A percentile compares a stretch with the other conserved stretches of the same genome.
These are phyloP conservation scores for Chlorella ohadii DNA, from an alignment of 139 green algal genomes.

Conservation along the genomic window DNA sequence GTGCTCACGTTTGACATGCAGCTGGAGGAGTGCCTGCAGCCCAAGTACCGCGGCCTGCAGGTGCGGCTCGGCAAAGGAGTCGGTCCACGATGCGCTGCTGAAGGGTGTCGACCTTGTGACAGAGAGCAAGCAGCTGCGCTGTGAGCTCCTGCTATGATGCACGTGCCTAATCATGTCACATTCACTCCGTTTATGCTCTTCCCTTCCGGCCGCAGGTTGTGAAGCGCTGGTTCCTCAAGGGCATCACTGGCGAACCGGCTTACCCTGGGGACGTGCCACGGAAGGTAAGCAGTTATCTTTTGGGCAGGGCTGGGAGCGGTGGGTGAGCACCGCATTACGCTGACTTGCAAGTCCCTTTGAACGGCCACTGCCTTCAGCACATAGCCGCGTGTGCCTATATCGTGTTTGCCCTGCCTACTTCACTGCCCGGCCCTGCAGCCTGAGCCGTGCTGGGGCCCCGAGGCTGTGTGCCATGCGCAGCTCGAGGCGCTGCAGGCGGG, in stretches of 20 bases:
- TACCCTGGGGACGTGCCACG: not conserved
- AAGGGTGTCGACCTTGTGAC: too few relatives aligned
- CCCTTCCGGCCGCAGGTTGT: not conserved
- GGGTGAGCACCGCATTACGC: not conserved
- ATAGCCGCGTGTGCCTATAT: not conserved
- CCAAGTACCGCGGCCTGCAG: constrained; percentile 30
- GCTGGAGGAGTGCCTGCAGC: constrained; percentile 24
- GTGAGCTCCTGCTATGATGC: too few relatives aligned
- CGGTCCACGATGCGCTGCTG: too few relatives aligned
- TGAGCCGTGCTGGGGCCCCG: constrained; percentile 26
- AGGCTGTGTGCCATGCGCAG: constrained; percentile 28
- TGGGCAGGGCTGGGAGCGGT: too few relatives aligned
- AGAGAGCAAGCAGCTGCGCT: too few relatives aligned
- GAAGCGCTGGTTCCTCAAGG: constrained; percentile 25
- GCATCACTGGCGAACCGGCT: constrained; percentile 28
- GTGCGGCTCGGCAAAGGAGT: not conserved
- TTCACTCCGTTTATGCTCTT: too few relatives aligned
- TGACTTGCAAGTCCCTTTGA: too few relatives aligned
- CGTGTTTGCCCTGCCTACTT: not conserved
- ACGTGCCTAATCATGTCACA: too few relatives aligned
- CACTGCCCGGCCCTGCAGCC: not conserved
- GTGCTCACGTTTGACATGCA: constrained; percentile 31
- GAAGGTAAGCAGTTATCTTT: constrained; percentile 1
- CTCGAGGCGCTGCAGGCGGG: constrained; percentile 14
- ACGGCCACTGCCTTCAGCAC: too few relatives aligned